These are phyloP conservation scores for Cyclocybe aegerita DNA, from an alignment of 768 basidiomycete genomes.

Conservation along the genomic window DNA sequence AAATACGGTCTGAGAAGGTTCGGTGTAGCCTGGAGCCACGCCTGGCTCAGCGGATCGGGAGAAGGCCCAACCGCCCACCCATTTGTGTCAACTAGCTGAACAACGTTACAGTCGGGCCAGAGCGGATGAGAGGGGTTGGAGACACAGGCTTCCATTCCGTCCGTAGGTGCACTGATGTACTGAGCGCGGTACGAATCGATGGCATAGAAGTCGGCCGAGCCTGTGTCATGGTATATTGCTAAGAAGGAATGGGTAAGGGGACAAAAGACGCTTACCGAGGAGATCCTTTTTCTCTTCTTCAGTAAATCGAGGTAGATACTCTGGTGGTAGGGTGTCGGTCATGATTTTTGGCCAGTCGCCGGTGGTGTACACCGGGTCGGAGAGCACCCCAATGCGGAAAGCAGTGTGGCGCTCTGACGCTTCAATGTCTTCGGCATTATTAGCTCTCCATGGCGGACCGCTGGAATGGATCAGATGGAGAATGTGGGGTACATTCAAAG, in stretches of 20 bases:
- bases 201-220: slow-evolving; percentile 53
- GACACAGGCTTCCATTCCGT: slow-evolving; percentile 44
- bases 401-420: slow-evolving; percentile 50
- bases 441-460: slow-evolving; percentile 45
- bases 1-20: slow-evolving; percentile 35
- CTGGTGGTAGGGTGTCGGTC: slow-evolving; percentile 45
- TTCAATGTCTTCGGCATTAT: slow-evolving; percentile 40
- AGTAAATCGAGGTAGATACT: slow-evolving; percentile 47
- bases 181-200: slow-evolving; percentile 47
- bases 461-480: slow-evolving; percentile 17
- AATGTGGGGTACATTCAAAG: neutral
- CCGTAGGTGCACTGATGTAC: slow-evolving; percentile 39
- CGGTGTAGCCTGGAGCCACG: slow-evolving; percentile 45
- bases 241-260: neutral
- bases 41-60: slow-evolving; percentile 38
- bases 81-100: slow-evolving; percentile 39
- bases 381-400: slow-evolving; percentile 49
- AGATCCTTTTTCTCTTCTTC: slow-evolving; percentile 43
- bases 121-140: slow-evolving; percentile 41
- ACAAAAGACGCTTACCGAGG: slow-evolving; percentile 26
- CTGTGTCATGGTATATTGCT: slow-evolving; percentile 16
- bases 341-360: slow-evolving; percentile 54
- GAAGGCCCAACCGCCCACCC: slow-evolving; percentile 48
- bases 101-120: slow-evolving; percentile 50
- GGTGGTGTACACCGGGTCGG: slow-evolving; percentile 48